phyloP scores from a whole-genome alignment of 1,284 basidiomycete genomes.

The Phellinidium pouzarii region DNA sequence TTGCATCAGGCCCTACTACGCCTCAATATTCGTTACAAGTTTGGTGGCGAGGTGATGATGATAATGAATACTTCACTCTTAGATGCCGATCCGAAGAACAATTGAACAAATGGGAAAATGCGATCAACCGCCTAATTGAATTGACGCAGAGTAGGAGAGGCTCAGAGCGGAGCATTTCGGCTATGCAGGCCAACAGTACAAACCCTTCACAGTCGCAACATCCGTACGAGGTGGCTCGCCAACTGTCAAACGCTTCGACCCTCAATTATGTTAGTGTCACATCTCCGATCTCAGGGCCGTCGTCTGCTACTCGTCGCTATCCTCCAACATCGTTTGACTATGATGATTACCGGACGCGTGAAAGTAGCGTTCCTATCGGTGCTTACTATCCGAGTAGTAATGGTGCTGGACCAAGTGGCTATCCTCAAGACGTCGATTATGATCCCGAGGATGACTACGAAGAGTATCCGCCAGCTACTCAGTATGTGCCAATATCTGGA shows the following conservation, averaged over 20 bases:
- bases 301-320: slow-evolving; percentile 32
- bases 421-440: slow-evolving; percentile 59
- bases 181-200: slow-evolving; percentile 41
- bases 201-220: slow-evolving; percentile 30
- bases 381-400: slow-evolving; percentile 23
- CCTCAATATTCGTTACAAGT: slow-evolving; percentile 69
- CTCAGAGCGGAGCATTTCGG: slow-evolving; percentile 47
- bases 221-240: slow-evolving; percentile 16
- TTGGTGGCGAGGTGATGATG: slow-evolving; percentile 92
- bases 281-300: slow-evolving; percentile 29
- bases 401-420: slow-evolving; percentile 44
- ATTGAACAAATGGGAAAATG: slow-evolving; percentile 86
- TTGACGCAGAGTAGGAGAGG: slow-evolving; percentile 57
- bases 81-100: slow-evolving; percentile 92
- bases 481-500: slow-evolving; percentile 43
- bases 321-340: slow-evolving; percentile 34
- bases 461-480: slow-evolving; percentile 51
- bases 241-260: slow-evolving; percentile 13
- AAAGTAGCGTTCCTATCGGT: slow-evolving; percentile 25
- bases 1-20: slow-evolving; percentile 38
- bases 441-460: slow-evolving; percentile 69
- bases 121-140: slow-evolving; percentile 83
- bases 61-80: slow-evolving; percentile 90
- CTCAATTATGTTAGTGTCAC: slow-evolving; percentile 13
- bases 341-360: slow-evolving; percentile 30